Percentiles rank a stretch among this genome's conserved stretches.
Evolutionary conservation across 495 filamentous ascomycete species (phyloP).

Genomic region (Chaetomium cochliodes): DNA sequence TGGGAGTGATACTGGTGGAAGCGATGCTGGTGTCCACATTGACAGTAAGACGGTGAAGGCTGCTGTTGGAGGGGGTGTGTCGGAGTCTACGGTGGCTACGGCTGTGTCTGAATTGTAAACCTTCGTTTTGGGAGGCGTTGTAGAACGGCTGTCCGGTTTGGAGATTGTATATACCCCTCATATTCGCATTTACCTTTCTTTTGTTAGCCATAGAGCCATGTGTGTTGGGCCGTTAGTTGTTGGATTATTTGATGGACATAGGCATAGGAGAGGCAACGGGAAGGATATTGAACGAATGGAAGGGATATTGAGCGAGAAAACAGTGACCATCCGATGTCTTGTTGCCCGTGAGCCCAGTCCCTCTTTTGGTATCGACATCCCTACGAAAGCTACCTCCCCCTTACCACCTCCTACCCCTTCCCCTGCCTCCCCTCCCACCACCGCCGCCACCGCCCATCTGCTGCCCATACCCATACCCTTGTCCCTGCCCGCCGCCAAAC

Average conservation of each 20-base stretch:
- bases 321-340: too few relatives aligned
- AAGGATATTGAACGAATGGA: too few relatives aligned
- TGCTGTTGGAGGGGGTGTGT: background rate
- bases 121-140: background rate
- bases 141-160: background rate
- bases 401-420: slow-evolving; percentile 42
- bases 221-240: background rate
- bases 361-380: background rate
- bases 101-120: background rate
- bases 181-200: background rate
- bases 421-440: slow-evolving; percentile 46
- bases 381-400: background rate
- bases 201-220: background rate
- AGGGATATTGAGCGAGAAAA: too few relatives aligned
- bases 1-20: background rate
- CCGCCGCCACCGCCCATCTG: slow-evolving; percentile 50
- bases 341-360: background rate
- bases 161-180: background rate
- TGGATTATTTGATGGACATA: too few relatives aligned
- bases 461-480: slow-evolving; percentile 59
- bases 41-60: background rate
- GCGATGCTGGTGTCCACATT: too few relatives aligned
- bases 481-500: slow-evolving; percentile 51
- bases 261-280: too few relatives aligned
- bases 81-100: background rate